A percentile compares a stretch with the other conserved stretches of the same genome.
Conservation (phyloP, 2,329 filamentous ascomycete species). For the Aureobasidium lini region DNA sequence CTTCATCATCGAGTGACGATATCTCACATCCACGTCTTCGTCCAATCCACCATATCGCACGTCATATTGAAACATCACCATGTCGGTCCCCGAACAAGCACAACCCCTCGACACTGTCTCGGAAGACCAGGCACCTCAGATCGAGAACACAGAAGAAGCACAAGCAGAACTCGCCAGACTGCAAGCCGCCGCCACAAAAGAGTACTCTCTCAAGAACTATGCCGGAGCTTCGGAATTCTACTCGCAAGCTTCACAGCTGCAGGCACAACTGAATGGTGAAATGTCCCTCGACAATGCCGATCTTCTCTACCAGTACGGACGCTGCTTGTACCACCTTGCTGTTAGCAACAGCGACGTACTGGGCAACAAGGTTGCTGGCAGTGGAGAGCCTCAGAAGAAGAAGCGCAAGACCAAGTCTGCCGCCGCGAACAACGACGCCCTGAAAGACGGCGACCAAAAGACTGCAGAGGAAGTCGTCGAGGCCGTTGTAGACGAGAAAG, state of each 20-base stretch:
- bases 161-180: conserved; percentile 46
- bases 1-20: neutral
- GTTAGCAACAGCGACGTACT: conserved; percentile 92
- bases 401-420: conserved; percentile 23
- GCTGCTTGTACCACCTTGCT: conserved; percentile 87
- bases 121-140: neutral
- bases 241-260: conserved; percentile 79
- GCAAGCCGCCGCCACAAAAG: conserved; percentile 68
- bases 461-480: conserved; percentile 34
- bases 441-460: conserved; percentile 32
- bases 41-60: neutral
- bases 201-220: conserved; percentile 87
- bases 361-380: conserved; percentile 65
- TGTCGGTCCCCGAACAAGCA: neutral
- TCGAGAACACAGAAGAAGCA: conserved; percentile 4
- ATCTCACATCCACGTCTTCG: neutral
- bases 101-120: neutral
- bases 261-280: conserved; percentile 87
- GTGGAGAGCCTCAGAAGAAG: conserved; percentile 44
- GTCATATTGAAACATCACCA: neutral
- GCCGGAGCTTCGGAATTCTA: conserved; percentile 79
- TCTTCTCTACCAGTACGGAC: conserved; percentile 88
- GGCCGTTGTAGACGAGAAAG: conserved; percentile 37
- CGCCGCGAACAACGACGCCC: conserved; percentile 23
- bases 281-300: conserved; percentile 86